A percentile compares a stretch with the other conserved stretches of the same genome.
These are phyloP conservation scores for Lactifluus subvellereus DNA, from an alignment of 768 basidiomycete genomes.

Conservation along the genomic window DNA sequence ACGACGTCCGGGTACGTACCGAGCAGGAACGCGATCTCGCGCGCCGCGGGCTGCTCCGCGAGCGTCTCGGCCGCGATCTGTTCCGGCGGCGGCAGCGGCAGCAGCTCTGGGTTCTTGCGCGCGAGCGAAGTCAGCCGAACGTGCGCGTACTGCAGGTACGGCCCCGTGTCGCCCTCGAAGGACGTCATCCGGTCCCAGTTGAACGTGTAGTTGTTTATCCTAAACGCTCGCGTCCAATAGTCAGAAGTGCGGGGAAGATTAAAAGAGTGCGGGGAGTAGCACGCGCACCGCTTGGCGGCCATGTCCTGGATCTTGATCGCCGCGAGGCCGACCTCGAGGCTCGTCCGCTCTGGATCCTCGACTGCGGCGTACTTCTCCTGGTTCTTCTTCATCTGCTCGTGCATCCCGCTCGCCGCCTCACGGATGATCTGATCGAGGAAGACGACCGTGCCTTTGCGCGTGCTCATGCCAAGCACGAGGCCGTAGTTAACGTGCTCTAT, in stretches of 20 bases:
- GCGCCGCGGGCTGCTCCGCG: conserved; percentile 59
- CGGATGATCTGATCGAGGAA: conserved; percentile 91
- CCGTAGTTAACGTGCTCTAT: conserved; percentile 90
- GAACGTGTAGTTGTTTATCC: conserved; percentile 95
- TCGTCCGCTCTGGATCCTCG: conserved; percentile 77
- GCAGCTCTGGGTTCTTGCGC: conserved; percentile 84
- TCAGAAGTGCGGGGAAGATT: background rate
- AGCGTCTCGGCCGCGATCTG: conserved; percentile 66
- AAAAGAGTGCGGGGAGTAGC: background rate
- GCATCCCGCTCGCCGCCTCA: conserved; percentile 86
- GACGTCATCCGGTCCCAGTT: conserved; percentile 92
- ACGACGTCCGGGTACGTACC: conserved; percentile 91
- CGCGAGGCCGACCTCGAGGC: conserved; percentile 83
- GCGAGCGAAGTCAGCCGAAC: conserved; percentile 87
- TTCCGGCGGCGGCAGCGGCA: conserved; percentile 66
- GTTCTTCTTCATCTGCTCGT: conserved; percentile 93
- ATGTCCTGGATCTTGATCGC: conserved; percentile 98
- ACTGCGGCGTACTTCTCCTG: conserved; percentile 87
- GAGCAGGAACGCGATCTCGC: conserved; percentile 82
- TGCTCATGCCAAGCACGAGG: conserved; percentile 92
- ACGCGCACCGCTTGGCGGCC: conserved; percentile 77
- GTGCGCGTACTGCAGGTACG: conserved; percentile 95
- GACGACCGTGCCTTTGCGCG: conserved; percentile 87
- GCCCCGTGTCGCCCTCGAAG: conserved; percentile 94
- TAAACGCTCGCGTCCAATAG: conserved; percentile 28